phyloP scores from a whole-genome alignment of 2,329 filamentous ascomycete genomes.

The Penicillium sp. region DNA sequence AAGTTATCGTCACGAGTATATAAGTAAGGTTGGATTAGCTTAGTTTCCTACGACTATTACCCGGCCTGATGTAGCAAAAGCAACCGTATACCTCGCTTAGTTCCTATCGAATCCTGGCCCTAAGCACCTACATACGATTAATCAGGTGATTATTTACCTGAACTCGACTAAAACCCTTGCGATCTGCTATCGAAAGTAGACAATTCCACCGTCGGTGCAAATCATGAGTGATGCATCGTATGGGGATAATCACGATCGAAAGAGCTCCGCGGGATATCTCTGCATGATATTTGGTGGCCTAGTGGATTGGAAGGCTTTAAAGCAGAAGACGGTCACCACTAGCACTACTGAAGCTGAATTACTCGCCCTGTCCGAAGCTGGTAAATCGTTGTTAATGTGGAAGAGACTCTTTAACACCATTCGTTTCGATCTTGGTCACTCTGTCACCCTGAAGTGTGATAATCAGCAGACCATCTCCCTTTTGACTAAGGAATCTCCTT shows the following conservation, averaged over 20 bases:
- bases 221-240: not conserved
- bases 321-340: not conserved
- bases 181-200: not conserved
- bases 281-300: not conserved
- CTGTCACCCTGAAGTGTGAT: slow-evolving; percentile 8
- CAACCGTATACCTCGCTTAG: not conserved
- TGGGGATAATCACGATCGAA: not conserved
- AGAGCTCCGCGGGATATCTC: not conserved
- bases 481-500: too few relatives aligned
- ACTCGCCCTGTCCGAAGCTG: not conserved
- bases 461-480: too few relatives aligned
- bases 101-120: not conserved
- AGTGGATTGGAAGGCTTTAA: not conserved
- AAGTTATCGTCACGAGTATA: too few relatives aligned
- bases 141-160: not conserved
- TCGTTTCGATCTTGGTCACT: slow-evolving; percentile 1
- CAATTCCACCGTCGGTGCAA: not conserved
- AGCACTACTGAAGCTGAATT: not conserved
- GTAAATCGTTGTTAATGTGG: not conserved
- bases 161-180: not conserved
- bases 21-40: too few relatives aligned
- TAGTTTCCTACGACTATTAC: not conserved
- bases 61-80: not conserved
- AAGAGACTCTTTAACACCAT: too few relatives aligned
- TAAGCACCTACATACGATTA: not conserved